Base-by-base conservation (phyloP, 192 early-diverging fungal genomes). In the Podila epigama region DNA sequence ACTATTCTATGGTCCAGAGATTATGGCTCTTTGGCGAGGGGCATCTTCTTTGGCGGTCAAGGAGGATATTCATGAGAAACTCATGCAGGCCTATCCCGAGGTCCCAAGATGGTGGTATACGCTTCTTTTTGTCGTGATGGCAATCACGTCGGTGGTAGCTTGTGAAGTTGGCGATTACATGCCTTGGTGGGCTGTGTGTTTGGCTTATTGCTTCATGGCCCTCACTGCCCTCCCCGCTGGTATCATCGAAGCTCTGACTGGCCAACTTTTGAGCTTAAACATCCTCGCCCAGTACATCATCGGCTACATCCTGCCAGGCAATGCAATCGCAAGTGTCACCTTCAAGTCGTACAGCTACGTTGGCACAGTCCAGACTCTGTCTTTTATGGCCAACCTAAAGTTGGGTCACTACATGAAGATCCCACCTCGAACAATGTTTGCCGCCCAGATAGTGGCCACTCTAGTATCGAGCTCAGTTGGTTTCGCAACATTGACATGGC, bases 321-420 rank as follows among this genome's bases (percentile, higher is more conserved):
- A 72, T 39, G 75, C 84, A 12, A 70, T 86, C n/a, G 70, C 70
- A 29, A 83, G 79, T 51, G 83, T 88, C 57, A 75, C 72, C 34
- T 90, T 90, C 82, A 91, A 91, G 79, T 82, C 81, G 28, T 81
- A 84, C 58, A 80, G 83, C 10, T 82, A 75, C 56, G 78, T 81
- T 22, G 82, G 87, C n/a, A 87, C 92, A 84, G 67, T 80, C 16
- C 95, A 98, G 81, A 89, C 89, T 33, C 69, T 97, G 27, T 81
- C 83, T 27, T 88, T 96, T 33, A 64, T 90, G 4, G 29, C 63
- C 33, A 91, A 93, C 64, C 79, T 95, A 41, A 95, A 95, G 67
- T 79, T 94, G 8, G 89, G 89, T 0, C 88, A 90, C 51, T 92
- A 91, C 79, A 84, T 90, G 80, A 91, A 93, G 73, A 86, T 93